These are phyloP conservation scores for Alloteropsis semialata DNA, from an alignment of 176 grass and related monocot genomes.

Conservation along the genomic window DNA sequence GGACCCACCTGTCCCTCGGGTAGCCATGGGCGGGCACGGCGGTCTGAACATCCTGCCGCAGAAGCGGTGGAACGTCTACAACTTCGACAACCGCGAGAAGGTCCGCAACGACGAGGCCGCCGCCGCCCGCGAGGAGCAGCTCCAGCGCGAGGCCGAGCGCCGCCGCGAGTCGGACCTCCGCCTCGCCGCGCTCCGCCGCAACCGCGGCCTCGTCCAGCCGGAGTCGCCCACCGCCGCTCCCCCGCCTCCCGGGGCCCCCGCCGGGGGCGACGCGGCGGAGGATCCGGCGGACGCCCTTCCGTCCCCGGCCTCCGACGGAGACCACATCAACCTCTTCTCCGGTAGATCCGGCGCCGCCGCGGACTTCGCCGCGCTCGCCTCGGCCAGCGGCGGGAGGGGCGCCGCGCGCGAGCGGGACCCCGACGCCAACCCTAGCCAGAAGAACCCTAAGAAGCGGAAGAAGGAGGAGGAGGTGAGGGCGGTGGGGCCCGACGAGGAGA, in stretches of 20 bases:
- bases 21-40: slow-evolving; percentile 81
- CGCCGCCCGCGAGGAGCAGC: slow-evolving; percentile 84
- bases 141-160: slow-evolving; percentile 72
- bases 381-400: slow-evolving; percentile 36
- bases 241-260: background rate
- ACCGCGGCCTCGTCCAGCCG: slow-evolving; percentile 41
- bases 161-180: slow-evolving; percentile 72
- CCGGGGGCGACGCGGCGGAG: background rate
- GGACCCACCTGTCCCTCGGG: too few species aligned
- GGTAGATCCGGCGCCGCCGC: slow-evolving; percentile 26
- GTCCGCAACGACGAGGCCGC: slow-evolving; percentile 79
- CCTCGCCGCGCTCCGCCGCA: slow-evolving; percentile 57
- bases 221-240: background rate
- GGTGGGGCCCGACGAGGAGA: slow-evolving; percentile 83
- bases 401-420: slow-evolving; percentile 38
- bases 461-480: slow-evolving; percentile 63
- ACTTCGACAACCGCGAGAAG: slow-evolving; percentile 95
- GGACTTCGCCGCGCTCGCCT: slow-evolving; percentile 65
- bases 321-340: slow-evolving; percentile 85
- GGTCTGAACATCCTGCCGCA: slow-evolving; percentile 93
- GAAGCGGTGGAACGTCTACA: slow-evolving; percentile 99
- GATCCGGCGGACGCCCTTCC: background rate
- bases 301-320: slow-evolving; percentile 8
- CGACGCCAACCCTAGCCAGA: slow-evolving; percentile 1
- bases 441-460: slow-evolving; percentile 57